Evolutionary conservation across 2,329 filamentous ascomycete genomes (phyloP), one percentile per base, ranked within the genome.

Genomic region (Ilyonectria sp.): DNA sequence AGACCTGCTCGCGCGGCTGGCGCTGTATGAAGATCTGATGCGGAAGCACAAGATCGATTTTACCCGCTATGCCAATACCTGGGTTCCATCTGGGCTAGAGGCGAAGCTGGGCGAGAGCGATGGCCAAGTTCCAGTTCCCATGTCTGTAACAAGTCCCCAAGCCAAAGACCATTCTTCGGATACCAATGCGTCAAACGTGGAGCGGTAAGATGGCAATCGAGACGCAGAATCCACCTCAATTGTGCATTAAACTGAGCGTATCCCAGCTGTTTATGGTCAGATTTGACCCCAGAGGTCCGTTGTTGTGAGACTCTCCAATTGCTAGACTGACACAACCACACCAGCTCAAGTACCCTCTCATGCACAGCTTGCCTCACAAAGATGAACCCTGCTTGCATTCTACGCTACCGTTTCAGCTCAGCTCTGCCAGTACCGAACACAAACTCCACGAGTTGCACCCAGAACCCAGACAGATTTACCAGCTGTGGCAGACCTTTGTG

Each of bases 401-500:
- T 0, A 69, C 60, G 6, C 65, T 68, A 19, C 3, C 65, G 2
- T 60, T 77, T 0, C 50, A 68, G 3, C 13, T 29, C 2, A 52
- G 74, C 4, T 9, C 72, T 1, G 37, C 60, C 6, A 44, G 33
- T 2, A 15, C 10, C 0, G n/a, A 65, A 0, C 29, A 49, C 3
- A 29, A 40, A 3, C 2, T 63, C 6, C 37, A 62, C 8, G 52
- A 72, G 1, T 5, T 72, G 0, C 78, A 81, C 8, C 79, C 79
- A 0, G 76, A 81, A 2, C 76, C 79, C 6, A 74, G 71, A 3
- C 70, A 74, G 0, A 77, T 79, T 6, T 76, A 75, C 26, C 72
- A 69, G 5, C 61, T 78, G 7, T 81, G 79, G 79, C 77, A 81
- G n/a, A 64, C 66, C 0, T 81, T 79, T 37, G 72, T 79, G 15